Evolutionary conservation across 2,329 filamentous ascomycete species (phyloP).

Genomic region (Apiospora sp.): DNA sequence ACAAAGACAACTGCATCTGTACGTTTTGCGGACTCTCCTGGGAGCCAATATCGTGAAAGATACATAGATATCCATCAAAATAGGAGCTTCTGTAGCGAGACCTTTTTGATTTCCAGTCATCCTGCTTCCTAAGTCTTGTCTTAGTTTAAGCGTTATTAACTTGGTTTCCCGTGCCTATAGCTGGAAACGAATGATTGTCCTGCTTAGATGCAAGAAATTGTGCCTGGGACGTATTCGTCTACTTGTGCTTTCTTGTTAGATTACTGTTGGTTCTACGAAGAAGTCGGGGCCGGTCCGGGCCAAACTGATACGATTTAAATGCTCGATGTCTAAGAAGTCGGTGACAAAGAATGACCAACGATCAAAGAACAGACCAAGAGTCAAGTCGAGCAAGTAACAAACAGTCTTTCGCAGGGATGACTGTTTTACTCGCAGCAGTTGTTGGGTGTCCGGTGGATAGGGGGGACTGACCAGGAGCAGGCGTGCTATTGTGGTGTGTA

Average conservation of each 20-base stretch:
- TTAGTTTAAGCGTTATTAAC: too few relatives aligned
- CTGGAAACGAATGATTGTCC: too few relatives aligned
- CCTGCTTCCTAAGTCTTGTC: too few relatives aligned
- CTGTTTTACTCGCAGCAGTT: not conserved
- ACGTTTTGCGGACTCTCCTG: too few relatives aligned
- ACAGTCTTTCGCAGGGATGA: not conserved
- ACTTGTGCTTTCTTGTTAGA: not conserved
- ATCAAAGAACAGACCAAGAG: not conserved
- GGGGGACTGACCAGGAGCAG: not conserved
- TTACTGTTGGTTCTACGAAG: not conserved
- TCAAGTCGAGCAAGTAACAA: not conserved
- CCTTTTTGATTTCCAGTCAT: too few relatives aligned
- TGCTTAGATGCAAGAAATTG: not conserved
- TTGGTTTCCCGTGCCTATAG: too few relatives aligned
- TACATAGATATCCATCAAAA: too few relatives aligned
- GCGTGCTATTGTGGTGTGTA: not conserved
- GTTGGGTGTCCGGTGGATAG: not conserved
- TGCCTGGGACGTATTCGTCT: not conserved
- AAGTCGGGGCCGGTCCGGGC: not conserved
- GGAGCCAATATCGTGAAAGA: too few relatives aligned
- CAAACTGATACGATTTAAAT: not conserved
- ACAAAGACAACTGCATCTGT: too few relatives aligned
- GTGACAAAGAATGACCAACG: not conserved
- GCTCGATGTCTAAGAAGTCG: not conserved
- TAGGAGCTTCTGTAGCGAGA: too few relatives aligned